Base-by-base conservation (phyloP, 2,329 filamentous ascomycete species). In the Aureobasidium sp. region DNA sequence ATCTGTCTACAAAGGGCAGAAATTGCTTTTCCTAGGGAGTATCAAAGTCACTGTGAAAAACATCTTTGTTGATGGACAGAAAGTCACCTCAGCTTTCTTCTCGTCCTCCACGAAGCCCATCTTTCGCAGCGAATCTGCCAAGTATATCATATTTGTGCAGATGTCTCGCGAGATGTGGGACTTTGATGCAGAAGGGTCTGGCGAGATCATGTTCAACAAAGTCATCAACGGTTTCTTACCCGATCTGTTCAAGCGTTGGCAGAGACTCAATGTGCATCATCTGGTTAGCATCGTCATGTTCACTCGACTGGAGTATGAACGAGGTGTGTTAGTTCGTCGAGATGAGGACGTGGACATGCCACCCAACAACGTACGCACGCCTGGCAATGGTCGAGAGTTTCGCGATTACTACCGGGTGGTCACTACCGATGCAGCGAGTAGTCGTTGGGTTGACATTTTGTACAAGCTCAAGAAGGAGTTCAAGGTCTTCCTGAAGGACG, bases 151-250 rank as follows among this genome's bases (percentile, higher is more conserved):
- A 2, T 96, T 97, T 70, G 91, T 99, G 61, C 94, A 99, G 73
- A 96, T 99, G 90, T 94, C 94, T 11, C 86, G 86, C 66, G 94
- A 99, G 74, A 99, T 99, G 94, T 97, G 95, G 89, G 91, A 97
- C 68, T 97, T 97, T 71, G 95, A 97, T 74, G 87, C 90, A 0
- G 91, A 97, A 73, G 90, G 90, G 6, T 93, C 90, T 2, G 94
- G 94, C 30, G 92, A 97, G 73, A 96, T 97, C 72, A 89, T 97
- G 80, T 97, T 97, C 76, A 96, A 93, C 78, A 92, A 96, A 71
- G 90, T 97, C 42, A 91, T 97, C 67, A 94, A 97, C 74, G 93
- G 93, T 3, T 97, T 97, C 70, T 79, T 99, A 14, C 91, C 93
- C 0, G 91, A 96, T 63, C 78, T 99, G 3, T 97, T 99, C 78